Evolutionary conservation across 75 land plant species (phyloP).

Genomic region (Cupressus sempervirens): DNA sequence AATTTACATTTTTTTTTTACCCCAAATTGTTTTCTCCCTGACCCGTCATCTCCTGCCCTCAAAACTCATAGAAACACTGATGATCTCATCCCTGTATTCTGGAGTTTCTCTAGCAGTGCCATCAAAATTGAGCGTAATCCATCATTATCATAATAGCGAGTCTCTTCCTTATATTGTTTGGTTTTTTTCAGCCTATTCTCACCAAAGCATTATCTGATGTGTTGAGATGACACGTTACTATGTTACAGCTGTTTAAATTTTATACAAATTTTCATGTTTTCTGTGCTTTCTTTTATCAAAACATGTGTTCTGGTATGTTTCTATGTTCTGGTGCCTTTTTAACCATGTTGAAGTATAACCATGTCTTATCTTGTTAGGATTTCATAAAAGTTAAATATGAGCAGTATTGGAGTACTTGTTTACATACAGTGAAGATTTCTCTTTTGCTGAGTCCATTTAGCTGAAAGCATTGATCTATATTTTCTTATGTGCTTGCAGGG

Average conservation of each 20-base stretch:
- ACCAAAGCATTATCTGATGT: neutral
- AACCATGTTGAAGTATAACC: neutral
- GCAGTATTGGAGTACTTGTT: neutral
- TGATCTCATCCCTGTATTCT: too few relatives aligned
- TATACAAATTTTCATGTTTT: neutral
- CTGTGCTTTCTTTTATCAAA: neutral
- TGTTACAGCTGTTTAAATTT: neutral
- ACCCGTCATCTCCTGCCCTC: too few relatives aligned
- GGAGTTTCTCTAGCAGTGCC: too few relatives aligned
- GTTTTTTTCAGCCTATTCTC: neutral
- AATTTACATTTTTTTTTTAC: too few relatives aligned
- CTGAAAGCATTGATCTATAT: neutral
- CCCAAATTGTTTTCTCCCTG: too few relatives aligned
- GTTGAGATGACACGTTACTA: neutral
- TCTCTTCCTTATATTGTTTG: neutral
- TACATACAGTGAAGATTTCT: neutral
- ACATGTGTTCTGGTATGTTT: neutral
- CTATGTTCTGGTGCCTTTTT: neutral
- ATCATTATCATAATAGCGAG: neutral
- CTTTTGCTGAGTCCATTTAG: neutral
- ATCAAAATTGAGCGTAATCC: neutral
- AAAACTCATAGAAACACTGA: too few relatives aligned
- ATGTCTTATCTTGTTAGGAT: neutral
- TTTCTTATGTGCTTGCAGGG: slow-evolving; percentile 45
- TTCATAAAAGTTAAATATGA: neutral